Evolutionary conservation across 495 filamentous ascomycete species (phyloP).

Genomic region (Podospora tetraspora): DNA sequence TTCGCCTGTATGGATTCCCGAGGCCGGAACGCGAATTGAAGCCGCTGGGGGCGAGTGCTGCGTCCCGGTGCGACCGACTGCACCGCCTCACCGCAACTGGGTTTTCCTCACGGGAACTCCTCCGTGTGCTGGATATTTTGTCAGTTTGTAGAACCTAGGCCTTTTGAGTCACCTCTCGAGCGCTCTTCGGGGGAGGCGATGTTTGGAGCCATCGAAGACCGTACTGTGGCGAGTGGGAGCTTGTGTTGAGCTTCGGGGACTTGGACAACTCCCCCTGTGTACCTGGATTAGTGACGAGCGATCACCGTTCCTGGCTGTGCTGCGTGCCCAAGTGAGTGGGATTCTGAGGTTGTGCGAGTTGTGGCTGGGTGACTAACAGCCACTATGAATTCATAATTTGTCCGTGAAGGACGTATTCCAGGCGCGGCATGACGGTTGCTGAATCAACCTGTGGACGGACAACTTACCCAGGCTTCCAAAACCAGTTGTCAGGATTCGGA

Average conservation of each 20-base stretch:
- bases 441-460: not conserved
- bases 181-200: not conserved
- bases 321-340: not conserved
- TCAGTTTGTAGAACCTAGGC: not conserved
- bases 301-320: not conserved
- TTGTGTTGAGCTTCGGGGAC: not conserved
- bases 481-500: not conserved
- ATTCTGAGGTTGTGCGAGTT: not conserved
- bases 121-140: not conserved
- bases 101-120: not conserved
- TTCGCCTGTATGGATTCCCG: conserved; percentile 1
- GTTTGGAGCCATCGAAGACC: not conserved
- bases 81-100: conserved; percentile 2
- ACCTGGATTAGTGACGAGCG: not conserved
- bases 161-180: not conserved
- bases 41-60: not conserved
- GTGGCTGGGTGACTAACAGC: not conserved
- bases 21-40: conserved; percentile 2
- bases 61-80: not conserved
- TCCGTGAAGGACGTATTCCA: not conserved
- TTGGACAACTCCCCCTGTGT: not conserved
- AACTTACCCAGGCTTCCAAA: not conserved
- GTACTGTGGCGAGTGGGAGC: not conserved
- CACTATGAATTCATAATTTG: not conserved
- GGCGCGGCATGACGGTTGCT: not conserved